Percentiles rank a stretch among this genome's conserved stretches.
Conservation (phyloP, 2,329 filamentous ascomycete species). For the Arachnomyces sp. region DNA sequence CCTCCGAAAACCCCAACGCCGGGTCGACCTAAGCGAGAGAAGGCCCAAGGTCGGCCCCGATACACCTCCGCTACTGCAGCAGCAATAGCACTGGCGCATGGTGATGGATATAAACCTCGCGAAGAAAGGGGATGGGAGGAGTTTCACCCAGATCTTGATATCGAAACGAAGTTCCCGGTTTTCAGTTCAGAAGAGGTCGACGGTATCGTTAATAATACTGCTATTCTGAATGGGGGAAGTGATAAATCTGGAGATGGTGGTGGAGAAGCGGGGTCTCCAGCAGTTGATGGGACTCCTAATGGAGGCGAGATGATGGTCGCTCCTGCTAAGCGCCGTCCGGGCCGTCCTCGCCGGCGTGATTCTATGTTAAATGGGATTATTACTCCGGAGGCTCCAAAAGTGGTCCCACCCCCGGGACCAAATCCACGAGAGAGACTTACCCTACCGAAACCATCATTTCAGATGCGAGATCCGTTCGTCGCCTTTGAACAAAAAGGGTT, state of each 20-base stretch:
- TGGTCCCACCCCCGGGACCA: conserved; percentile 41
- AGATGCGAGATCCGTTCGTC: conserved; percentile 39
- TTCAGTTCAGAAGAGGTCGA: conserved; percentile 82
- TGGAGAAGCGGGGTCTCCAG: conserved; percentile 21
- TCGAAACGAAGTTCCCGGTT: conserved; percentile 70
- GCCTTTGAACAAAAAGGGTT: conserved; percentile 69
- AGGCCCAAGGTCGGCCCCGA: conserved; percentile 50
- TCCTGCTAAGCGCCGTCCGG: conserved; percentile 52
- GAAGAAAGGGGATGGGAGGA: conserved; percentile 98
- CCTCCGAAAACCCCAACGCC: conserved; percentile 31
- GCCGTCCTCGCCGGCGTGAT: conserved; percentile 55
- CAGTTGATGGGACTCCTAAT: conserved; percentile 37
- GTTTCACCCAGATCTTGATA: conserved; percentile 91
- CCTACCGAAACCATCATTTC: conserved; percentile 42
- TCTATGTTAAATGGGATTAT: conserved; percentile 55
- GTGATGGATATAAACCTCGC: conserved; percentile 91
- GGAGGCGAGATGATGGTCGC: conserved; percentile 30
- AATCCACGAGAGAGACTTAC: conserved; percentile 44
- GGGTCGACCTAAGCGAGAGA: conserved; percentile 34
- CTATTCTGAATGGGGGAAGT: conserved; percentile 19
- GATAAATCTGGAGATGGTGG: conserved; percentile 12
- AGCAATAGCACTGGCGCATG: conserved; percentile 80
- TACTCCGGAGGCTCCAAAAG: conserved; percentile 49
- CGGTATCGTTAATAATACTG: conserved; percentile 48
- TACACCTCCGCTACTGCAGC: conserved; percentile 80